A percentile compares a stretch with the other conserved stretches of the same genome.
These are phyloP conservation scores for Chloris gayana DNA, from an alignment of 176 grass and related monocot genomes.

Conservation along the genomic window DNA sequence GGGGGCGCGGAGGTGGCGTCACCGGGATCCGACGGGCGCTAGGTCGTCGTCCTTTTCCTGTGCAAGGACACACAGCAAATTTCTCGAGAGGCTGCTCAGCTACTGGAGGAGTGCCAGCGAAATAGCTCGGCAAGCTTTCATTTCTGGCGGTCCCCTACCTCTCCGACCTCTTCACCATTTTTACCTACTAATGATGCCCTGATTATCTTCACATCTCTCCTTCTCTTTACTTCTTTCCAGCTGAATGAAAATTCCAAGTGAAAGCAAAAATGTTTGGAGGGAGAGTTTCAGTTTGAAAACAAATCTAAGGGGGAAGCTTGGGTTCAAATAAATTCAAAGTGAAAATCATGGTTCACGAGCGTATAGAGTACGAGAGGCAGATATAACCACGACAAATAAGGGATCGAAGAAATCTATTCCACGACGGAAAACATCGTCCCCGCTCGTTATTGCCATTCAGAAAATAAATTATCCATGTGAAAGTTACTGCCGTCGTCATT, in stretches of 20 bases:
- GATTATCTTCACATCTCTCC: not conserved
- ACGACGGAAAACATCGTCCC: too few species aligned
- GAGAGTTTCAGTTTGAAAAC: too few species aligned
- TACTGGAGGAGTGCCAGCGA: not conserved
- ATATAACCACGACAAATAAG: too few species aligned
- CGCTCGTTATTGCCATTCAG: too few species aligned
- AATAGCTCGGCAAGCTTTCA: not conserved
- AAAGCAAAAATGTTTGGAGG: not conserved
- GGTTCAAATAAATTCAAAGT: too few species aligned
- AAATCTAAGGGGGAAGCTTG: too few species aligned
- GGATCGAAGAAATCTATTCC: too few species aligned
- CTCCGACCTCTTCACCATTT: not conserved
- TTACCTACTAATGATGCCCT: not conserved
- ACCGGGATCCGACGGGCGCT: not conserved
- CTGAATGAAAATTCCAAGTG: not conserved
- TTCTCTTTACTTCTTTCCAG: not conserved
- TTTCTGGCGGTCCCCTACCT: not conserved
- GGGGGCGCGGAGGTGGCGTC: not conserved
- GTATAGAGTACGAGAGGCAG: too few species aligned
- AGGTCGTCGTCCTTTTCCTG: not conserved
- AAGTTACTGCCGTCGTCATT: too few species aligned
- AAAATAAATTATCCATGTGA: too few species aligned
- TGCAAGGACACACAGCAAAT: not conserved
- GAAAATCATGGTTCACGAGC: too few species aligned
- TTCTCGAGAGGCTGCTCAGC: not conserved